These are phyloP conservation scores for Arthrobotrys megalospora DNA, from an alignment of 2,329 filamentous ascomycete species.

Conservation along the genomic window DNA sequence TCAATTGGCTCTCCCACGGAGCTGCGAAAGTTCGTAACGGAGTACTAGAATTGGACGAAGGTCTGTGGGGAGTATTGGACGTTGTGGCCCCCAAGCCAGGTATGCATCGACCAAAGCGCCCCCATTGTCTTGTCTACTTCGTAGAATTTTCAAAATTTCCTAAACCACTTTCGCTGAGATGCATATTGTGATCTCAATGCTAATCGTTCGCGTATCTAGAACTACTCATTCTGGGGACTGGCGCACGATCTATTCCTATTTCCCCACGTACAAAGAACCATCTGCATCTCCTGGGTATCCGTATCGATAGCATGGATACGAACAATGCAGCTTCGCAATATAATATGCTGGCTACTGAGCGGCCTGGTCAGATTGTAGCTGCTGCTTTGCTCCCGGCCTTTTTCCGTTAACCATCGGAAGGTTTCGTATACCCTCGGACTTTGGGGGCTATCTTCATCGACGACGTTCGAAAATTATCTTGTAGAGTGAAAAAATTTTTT, in stretches of 20 bases:
- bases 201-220: constrained; percentile 71
- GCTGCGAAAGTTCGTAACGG: constrained; percentile 75
- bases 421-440: constrained; percentile 40
- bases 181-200: constrained; percentile 22
- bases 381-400: constrained; percentile 78
- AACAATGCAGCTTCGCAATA: constrained; percentile 94
- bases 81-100: constrained; percentile 90
- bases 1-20: constrained; percentile 77
- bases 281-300: constrained; percentile 83
- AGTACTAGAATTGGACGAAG: constrained; percentile 81
- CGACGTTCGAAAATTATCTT: neutral
- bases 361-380: constrained; percentile 86
- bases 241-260: constrained; percentile 80
- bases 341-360: constrained; percentile 93
- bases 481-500: constrained; percentile 26
- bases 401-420: constrained; percentile 51
- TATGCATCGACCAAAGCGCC: constrained; percentile 68
- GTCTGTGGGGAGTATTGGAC: constrained; percentile 81
- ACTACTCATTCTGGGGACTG: constrained; percentile 89
- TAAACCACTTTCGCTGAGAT: constrained; percentile 8
- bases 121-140: neutral
- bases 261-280: constrained; percentile 80
- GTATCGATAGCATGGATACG: constrained; percentile 91
- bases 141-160: constrained; percentile 10
- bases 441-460: neutral